These are phyloP conservation scores for Colletotrichum tamarilloi DNA, from an alignment of 2,329 filamentous ascomycete genomes.

Conservation along the genomic window DNA sequence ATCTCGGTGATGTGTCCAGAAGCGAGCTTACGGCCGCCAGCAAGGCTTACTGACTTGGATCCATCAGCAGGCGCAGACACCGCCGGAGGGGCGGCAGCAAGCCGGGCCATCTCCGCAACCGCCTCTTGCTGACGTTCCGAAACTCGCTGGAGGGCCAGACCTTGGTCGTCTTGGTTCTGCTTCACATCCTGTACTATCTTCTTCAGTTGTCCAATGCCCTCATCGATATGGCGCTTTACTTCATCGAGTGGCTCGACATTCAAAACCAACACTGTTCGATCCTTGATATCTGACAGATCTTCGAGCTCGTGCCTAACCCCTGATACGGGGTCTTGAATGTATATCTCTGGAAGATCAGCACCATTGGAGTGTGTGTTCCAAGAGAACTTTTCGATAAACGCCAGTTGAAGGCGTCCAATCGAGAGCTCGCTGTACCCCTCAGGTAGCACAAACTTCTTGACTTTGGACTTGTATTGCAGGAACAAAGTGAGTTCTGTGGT, in stretches of 20 bases:
- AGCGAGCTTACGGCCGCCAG: slow-evolving; percentile 57
- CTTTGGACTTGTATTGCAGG: slow-evolving; percentile 94
- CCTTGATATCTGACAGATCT: slow-evolving; percentile 92
- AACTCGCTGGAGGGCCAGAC: slow-evolving; percentile 83
- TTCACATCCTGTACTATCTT: slow-evolving; percentile 88
- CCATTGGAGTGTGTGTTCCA: slow-evolving; percentile 98
- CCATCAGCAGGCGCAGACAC: slow-evolving; percentile 56
- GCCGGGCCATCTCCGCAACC: slow-evolving; percentile 82
- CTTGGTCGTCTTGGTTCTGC: slow-evolving; percentile 85
- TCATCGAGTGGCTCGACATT: slow-evolving; percentile 95
- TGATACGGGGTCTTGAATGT: slow-evolving; percentile 95
- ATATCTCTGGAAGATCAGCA: slow-evolving; percentile 92
- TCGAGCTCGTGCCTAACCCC: slow-evolving; percentile 97
- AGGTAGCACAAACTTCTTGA: slow-evolving; percentile 92
- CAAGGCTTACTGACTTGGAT: slow-evolving; percentile 43
- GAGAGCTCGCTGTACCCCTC: slow-evolving; percentile 88
- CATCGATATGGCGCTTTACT: slow-evolving; percentile 95
- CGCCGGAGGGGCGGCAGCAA: slow-evolving; percentile 59
- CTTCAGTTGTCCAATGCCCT: slow-evolving; percentile 84
- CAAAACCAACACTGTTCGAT: slow-evolving; percentile 92
- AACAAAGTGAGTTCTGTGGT: slow-evolving; percentile 92
- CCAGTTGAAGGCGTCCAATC: slow-evolving; percentile 88
- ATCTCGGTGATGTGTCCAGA: slow-evolving; percentile 79
- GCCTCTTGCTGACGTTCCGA: slow-evolving; percentile 92
- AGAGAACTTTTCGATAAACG: slow-evolving; percentile 98